A percentile compares a stretch with the other conserved stretches of the same genome.
These are phyloP conservation scores for Vaccinium corymbosum DNA, from an alignment of 148 eudicot species.

Conservation along the genomic window DNA sequence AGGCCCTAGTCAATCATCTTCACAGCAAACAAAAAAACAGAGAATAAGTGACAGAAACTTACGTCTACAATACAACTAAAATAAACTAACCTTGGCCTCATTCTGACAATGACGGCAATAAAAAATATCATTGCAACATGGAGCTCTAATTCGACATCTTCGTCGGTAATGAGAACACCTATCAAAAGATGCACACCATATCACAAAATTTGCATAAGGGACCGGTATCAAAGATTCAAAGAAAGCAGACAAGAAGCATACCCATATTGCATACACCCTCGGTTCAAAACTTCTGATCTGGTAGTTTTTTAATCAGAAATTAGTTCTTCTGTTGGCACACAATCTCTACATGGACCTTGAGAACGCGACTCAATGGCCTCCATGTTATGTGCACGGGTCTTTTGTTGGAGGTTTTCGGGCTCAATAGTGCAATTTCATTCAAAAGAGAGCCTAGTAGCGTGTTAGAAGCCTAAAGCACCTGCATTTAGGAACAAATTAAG, in stretches of 20 bases:
- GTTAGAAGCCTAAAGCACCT: conserved; percentile 51
- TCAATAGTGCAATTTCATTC: conserved; percentile 22
- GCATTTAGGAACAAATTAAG: conserved; percentile 54
- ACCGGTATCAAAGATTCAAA: not conserved
- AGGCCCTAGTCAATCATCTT: not conserved
- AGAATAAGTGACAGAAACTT: not conserved
- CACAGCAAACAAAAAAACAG: not conserved
- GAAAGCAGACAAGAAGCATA: conserved; percentile 27
- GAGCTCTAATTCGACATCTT: conserved; percentile 79
- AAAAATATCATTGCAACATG: conserved; percentile 84
- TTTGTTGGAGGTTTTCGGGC: conserved; percentile 16
- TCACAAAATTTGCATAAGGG: not conserved
- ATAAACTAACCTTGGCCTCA: conserved; percentile 65
- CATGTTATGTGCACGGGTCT: conserved; percentile 13
- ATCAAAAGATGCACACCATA: conserved; percentile 20
- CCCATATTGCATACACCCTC: conserved; percentile 73
- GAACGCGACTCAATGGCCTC: conserved; percentile 9
- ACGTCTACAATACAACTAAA: not conserved
- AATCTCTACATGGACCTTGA: conserved; percentile 12
- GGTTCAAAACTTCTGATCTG: conserved; percentile 31
- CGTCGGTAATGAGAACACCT: conserved; percentile 78
- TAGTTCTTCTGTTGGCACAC: conserved; percentile 18
- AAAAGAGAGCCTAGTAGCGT: conserved; percentile 34
- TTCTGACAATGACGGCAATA: conserved; percentile 93
- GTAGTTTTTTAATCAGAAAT: conserved; percentile 8